Evolutionary conservation across 2,329 filamentous ascomycete genomes (phyloP), one percentile per base, ranked within the genome.

Genomic region (Penicillium freii): DNA sequence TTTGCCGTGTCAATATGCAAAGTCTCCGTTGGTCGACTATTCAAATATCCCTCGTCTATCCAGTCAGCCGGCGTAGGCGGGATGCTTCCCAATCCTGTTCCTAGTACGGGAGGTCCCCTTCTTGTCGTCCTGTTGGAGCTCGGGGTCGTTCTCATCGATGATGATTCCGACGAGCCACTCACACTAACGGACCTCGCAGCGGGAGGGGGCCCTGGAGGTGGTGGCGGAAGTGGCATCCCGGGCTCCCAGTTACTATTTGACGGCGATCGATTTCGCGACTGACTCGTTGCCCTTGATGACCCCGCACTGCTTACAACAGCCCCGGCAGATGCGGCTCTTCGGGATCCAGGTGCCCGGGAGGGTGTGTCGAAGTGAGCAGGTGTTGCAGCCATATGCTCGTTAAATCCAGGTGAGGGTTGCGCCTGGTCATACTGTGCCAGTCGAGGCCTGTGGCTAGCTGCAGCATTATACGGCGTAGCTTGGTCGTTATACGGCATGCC

Each of bases 191-290:
- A 76, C 50, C 75, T 72, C 25, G 67, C 62, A 40, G 68, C 61
- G 5, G 77, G 77, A 19, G 78, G 78, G 25, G 78, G 78, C 1
- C 77, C 76, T 34, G 78, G 77, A 50, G 78, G 78, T 10, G 78
- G 78, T 36, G 77, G 77, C 29, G 78, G 78, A 33, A 80, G 71
- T 29, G 77, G 76, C 77, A 79, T 78, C 21, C 77, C 77, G 21
- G 75, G 74, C 47, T 69, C 72, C 78, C 77, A 79, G 48, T 71
- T 69, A 61, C 61, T 64, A 45, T 66, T 67, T 39, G 69, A 69
- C 10, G 72, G 72, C 19, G 72, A 73, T 19, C 61, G 58, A 36
- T 70, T 73, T 25, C 70, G 65, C n/a, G 71, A 68, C 46, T 71
- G 67, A 54, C 72, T 75, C 42, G 69, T 64, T 19, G 69, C 61